These are phyloP conservation scores for Coemansia sp. DNA, from an alignment of 192 early-diverging fungal genomes.

Conservation along the genomic window DNA sequence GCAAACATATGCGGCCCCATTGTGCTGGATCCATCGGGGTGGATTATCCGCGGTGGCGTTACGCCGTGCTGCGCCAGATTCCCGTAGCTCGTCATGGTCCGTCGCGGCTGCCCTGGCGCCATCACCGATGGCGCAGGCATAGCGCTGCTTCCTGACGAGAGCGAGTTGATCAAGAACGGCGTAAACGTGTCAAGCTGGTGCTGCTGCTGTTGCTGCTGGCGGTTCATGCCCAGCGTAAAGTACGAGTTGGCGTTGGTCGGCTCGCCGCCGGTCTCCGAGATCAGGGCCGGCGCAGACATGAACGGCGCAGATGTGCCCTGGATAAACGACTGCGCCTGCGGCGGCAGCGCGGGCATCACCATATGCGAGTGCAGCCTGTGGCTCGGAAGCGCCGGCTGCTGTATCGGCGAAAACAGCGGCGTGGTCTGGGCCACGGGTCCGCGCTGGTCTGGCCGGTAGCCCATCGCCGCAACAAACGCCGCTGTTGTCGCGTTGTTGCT, in stretches of 20 bases:
- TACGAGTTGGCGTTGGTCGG: slow-evolving; percentile 35
- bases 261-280: slow-evolving; percentile 38
- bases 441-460: neutral
- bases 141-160: neutral
- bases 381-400: neutral
- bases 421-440: neutral
- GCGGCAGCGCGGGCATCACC: neutral
- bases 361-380: neutral
- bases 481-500: neutral
- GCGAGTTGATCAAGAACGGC: slow-evolving; percentile 8
- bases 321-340: neutral
- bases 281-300: slow-evolving; percentile 45
- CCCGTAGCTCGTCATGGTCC: neutral
- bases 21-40: neutral
- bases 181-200: slow-evolving; percentile 2
- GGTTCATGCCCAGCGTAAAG: slow-evolving; percentile 24
- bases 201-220: slow-evolving; percentile 10
- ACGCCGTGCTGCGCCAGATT: neutral
- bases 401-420: slow-evolving; percentile 4
- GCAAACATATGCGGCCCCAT: neutral
- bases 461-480: slow-evolving; percentile 8
- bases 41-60: neutral
- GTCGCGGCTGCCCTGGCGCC: neutral
- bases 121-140: too few relatives aligned
- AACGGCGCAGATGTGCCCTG: slow-evolving; percentile 22